Conservation (phyloP, 805 yeast species). For the Middelhovenomyces tepae region DNA sequence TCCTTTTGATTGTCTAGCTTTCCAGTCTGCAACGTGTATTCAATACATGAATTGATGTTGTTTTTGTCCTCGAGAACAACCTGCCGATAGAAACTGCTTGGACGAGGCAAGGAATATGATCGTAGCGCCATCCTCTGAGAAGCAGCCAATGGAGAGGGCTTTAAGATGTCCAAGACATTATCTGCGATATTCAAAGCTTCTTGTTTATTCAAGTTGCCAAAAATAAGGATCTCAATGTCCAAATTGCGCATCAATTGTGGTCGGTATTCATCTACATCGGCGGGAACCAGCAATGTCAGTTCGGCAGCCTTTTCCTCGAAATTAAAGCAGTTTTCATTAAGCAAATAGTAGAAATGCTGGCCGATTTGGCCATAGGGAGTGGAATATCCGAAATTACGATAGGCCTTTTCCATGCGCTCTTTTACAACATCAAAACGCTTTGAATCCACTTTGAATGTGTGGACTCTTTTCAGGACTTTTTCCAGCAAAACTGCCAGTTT, state of each 20-base stretch:
- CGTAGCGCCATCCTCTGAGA: slow-evolving; percentile 39
- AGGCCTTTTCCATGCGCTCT: slow-evolving; percentile 52
- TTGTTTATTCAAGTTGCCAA: slow-evolving; percentile 58
- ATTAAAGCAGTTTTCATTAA: slow-evolving; percentile 67
- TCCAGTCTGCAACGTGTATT: slow-evolving; percentile 65
- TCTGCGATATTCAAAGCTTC: slow-evolving; percentile 46
- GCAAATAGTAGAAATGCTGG: slow-evolving; percentile 47
- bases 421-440: slow-evolving; percentile 60
- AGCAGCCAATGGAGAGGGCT: slow-evolving; percentile 33
- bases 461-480: slow-evolving; percentile 48
- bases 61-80: slow-evolving; percentile 45
- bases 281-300: slow-evolving; percentile 36
- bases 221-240: slow-evolving; percentile 57
- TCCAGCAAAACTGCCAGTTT: slow-evolving; percentile 58
- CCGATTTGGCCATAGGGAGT: slow-evolving; percentile 77
- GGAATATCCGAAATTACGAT: slow-evolving; percentile 59
- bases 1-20: slow-evolving; percentile 32
- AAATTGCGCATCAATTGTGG: slow-evolving; percentile 49
- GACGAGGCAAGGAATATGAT: slow-evolving; percentile 29
- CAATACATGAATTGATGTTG: slow-evolving; percentile 79
- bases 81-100: slow-evolving; percentile 16
- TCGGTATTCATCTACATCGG: slow-evolving; percentile 43
- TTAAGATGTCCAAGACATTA: slow-evolving; percentile 33
- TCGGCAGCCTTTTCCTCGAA: slow-evolving; percentile 51
- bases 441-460: slow-evolving; percentile 39